These are phyloP conservation scores for Chara braunii DNA, from an alignment of 139 green algal genomes.

Conservation along the genomic window DNA sequence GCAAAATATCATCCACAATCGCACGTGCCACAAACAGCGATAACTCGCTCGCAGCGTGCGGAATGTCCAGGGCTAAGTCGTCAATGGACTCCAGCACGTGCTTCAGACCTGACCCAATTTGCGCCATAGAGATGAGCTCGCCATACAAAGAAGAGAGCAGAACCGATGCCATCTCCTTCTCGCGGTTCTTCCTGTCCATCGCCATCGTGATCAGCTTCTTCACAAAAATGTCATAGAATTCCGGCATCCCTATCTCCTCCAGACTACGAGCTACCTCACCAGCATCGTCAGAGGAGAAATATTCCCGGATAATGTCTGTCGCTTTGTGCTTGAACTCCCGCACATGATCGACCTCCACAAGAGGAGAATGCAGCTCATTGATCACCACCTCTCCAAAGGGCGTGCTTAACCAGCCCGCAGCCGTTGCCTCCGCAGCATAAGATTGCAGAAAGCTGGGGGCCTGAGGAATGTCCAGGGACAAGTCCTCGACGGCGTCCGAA, in stretches of 20 bases:
- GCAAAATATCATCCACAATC: conserved; percentile 88
- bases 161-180: conserved; percentile 76
- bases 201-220: conserved; percentile 40
- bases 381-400: background rate
- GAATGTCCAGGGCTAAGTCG: conserved; percentile 81
- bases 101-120: conserved; percentile 26
- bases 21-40: conserved; percentile 71
- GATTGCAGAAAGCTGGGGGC: conserved; percentile 5
- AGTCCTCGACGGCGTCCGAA: conserved; percentile 23
- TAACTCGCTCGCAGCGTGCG: conserved; percentile 66
- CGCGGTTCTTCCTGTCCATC: conserved; percentile 72
- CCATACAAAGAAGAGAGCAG: conserved; percentile 76
- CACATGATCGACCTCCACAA: background rate
- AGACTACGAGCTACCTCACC: conserved; percentile 23
- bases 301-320: conserved; percentile 9
- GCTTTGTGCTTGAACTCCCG: conserved; percentile 21
- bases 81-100: conserved; percentile 43
- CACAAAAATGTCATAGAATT: conserved; percentile 24
- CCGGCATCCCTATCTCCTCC: conserved; percentile 24
- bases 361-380: background rate
- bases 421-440: conserved; percentile 5
- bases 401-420: conserved; percentile 10
- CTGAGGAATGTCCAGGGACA: conserved; percentile 42
- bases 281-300: conserved; percentile 21
- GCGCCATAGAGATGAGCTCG: conserved; percentile 39